Evolutionary conservation across 495 filamentous ascomycete genomes (phyloP).

Genomic region (Podospora australis): DNA sequence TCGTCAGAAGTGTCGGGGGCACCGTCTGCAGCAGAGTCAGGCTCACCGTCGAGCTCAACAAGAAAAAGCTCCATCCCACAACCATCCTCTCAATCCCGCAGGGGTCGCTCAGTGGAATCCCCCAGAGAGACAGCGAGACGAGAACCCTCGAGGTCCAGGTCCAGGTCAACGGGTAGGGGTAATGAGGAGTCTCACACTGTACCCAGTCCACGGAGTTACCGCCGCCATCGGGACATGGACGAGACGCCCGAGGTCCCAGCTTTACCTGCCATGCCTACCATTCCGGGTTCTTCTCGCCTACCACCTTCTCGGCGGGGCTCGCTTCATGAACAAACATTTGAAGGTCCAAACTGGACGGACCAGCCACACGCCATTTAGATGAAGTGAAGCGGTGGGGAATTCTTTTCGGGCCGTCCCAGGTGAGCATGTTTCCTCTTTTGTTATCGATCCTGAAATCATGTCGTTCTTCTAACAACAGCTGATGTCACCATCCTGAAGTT

Average conservation of each 20-base stretch:
- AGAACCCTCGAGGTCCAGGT: not conserved
- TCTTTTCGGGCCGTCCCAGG: not conserved
- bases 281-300: not conserved
- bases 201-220: not conserved
- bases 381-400: not conserved
- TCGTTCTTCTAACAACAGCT: not conserved
- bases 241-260: not conserved
- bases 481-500: no score
- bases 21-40: not conserved
- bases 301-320: slow-evolving; percentile 6
- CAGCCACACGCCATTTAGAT: slow-evolving; percentile 8
- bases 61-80: not conserved
- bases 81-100: not conserved
- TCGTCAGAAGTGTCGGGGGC: not conserved
- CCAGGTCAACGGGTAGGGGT: not conserved
- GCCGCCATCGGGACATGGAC: not conserved
- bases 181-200: not conserved
- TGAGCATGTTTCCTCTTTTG: not conserved
- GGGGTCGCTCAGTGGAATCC: no score
- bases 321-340: not conserved
- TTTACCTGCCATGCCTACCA: not conserved
- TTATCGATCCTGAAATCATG: not conserved
- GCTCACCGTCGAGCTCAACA: not conserved
- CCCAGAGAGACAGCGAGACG: no score
- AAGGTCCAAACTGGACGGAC: slow-evolving; percentile 9